Evolutionary conservation across 140 eudicot genomes (phyloP).

Genomic region (Stevia rebaudiana): DNA sequence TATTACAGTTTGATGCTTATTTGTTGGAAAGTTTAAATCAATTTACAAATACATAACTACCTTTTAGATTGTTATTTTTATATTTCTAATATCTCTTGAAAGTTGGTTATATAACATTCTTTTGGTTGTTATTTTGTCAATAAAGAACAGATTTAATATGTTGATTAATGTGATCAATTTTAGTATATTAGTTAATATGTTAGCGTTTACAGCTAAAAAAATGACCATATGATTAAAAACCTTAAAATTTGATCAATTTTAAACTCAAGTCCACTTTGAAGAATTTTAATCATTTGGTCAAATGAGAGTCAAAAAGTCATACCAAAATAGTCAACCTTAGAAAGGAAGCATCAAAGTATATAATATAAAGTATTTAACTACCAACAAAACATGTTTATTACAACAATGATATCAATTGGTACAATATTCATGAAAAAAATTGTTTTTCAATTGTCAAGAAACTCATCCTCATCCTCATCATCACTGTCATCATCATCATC

Average conservation of each 20-base stretch:
- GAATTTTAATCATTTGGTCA: neutral
- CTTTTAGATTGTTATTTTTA: too few relatives aligned
- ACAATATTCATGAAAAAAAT: constrained; percentile 13
- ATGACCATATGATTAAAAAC: too few relatives aligned
- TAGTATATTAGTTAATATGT: neutral
- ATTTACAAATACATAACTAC: too few relatives aligned
- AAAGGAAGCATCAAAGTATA: neutral
- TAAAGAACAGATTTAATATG: too few relatives aligned
- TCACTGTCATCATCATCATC: constrained; percentile 6
- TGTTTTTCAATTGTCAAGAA: constrained; percentile 10
- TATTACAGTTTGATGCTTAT: too few relatives aligned
- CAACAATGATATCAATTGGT: neutral
- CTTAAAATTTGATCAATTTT: too few relatives aligned
- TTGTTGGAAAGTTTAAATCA: too few relatives aligned
- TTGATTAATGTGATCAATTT: too few relatives aligned
- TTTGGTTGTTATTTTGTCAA: too few relatives aligned
- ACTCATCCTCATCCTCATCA: neutral
- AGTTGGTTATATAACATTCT: neutral
- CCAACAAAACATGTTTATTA: neutral
- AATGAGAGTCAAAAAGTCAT: neutral
- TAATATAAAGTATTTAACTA: neutral
- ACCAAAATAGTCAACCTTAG: neutral
- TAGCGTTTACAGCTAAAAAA: too few relatives aligned
- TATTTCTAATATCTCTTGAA: too few relatives aligned
- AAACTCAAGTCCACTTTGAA: too few relatives aligned